Evolutionary conservation across 345 rosid genomes (phyloP).

Genomic region (Eucalyptus regnans): DNA sequence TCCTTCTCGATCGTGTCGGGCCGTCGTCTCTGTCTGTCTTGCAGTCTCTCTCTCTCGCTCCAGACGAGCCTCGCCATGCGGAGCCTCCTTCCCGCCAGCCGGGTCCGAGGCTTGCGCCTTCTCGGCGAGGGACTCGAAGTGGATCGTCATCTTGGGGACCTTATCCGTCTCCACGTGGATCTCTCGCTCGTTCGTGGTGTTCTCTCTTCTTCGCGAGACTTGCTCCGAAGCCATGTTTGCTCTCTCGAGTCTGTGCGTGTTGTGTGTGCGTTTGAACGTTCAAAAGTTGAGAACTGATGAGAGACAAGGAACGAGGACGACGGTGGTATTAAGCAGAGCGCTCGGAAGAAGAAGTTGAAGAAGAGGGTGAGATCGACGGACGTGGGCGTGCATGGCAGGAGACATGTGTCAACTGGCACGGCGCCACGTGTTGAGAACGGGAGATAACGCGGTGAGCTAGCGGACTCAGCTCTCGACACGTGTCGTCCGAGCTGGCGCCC

Average conservation of each 20-base stretch:
- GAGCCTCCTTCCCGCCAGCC: neutral
- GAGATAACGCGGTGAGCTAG: neutral
- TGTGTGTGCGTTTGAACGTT: neutral
- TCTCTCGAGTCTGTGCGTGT: neutral
- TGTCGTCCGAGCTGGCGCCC: neutral
- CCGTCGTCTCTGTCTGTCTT: neutral
- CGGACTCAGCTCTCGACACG: neutral
- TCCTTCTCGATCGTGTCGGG: neutral
- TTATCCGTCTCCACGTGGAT: slow-evolving; percentile 34
- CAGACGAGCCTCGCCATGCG: neutral
- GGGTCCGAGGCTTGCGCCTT: neutral
- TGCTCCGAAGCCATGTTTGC: slow-evolving; percentile 59
- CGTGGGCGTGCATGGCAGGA: neutral
- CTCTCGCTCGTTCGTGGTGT: slow-evolving; percentile 26
- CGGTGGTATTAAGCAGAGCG: neutral
- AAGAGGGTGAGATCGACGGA: neutral
- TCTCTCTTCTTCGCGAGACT: slow-evolving; percentile 27
- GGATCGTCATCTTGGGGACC: slow-evolving; percentile 54
- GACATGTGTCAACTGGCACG: slow-evolving; percentile 15
- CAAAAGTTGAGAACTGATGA: neutral
- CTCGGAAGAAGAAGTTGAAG: neutral
- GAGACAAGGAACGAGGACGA: neutral
- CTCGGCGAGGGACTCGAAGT: slow-evolving; percentile 38
- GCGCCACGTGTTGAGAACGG: slow-evolving; percentile 8
- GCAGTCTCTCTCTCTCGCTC: neutral